Base-by-base conservation (phyloP, 345 rosid species). In the Eucalyptus rudis region DNA sequence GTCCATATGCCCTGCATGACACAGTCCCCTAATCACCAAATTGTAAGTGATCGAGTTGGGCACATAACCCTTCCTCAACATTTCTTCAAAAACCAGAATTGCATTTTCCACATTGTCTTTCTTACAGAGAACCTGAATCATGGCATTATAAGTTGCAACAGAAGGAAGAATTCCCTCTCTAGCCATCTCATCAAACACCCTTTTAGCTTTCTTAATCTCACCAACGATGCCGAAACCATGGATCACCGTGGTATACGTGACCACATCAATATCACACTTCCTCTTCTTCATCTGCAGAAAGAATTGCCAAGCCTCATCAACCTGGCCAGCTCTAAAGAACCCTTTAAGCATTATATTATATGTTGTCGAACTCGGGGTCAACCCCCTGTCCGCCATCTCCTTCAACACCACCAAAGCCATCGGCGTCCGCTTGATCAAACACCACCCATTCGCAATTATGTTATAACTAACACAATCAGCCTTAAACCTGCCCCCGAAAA, bases 201-300 rank as follows among this genome's bases (percentile, higher is more conserved):
- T 97, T 85, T 87, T 91, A 44, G 96, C 97, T 64, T 96, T 90
- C 22, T 90, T 93, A 54, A 94, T 92, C 95, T 96, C 98, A 40
- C 99, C 99, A 0, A 88, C 89, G 40, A 95, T 94, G 88, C 99
- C 99, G 54, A 97, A 92, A 29, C 99, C 95, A 62, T 97, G 99
- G 92, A 97, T 93, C 88, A 95, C 91, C 2, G 96, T 95, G 22
- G 99, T 96, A 49, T 94, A 96, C 36, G 98, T 95, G 89, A 97
- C 94, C 50, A 96, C 99, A 91, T 97, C 98, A 10, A 96, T 91
- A 49, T 93, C 95, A 54, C 95, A 95, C 12, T 93, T 91, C 90
- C 99, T 93, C 93, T 89, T 96, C 92, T 96, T 96, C 98, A 97
- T 97, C 94, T 96, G 95, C 93, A 95, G 91, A 89, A 97, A 96